Conservation (phyloP, 2,329 filamentous ascomycete species). For the Pezicula radicicola region DNA sequence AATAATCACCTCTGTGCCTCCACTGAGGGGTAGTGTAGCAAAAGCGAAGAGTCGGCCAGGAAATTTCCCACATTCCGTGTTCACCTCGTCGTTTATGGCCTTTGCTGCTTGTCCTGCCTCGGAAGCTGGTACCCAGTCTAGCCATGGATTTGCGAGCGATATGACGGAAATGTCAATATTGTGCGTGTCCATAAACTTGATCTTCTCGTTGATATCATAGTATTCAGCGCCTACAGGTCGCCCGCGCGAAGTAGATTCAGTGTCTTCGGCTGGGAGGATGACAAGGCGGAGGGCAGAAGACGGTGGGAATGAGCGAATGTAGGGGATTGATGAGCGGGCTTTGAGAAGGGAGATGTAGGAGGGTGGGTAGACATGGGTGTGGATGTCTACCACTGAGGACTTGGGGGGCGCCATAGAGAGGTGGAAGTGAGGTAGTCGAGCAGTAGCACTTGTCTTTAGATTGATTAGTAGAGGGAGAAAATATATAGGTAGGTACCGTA, state of each 20-base stretch:
- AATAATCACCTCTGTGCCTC: slow-evolving; percentile 57
- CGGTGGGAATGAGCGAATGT: slow-evolving; percentile 64
- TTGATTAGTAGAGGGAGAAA: no score
- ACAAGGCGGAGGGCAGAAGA: slow-evolving; percentile 60
- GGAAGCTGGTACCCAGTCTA: slow-evolving; percentile 70
- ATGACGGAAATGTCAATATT: slow-evolving; percentile 80
- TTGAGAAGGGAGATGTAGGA: slow-evolving; percentile 60
- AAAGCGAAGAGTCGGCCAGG: slow-evolving; percentile 77
- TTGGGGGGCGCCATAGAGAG: slow-evolving; percentile 28
- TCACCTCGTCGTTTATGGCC: slow-evolving; percentile 75
- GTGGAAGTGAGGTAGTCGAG: background rate
- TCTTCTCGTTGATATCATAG: slow-evolving; percentile 74
- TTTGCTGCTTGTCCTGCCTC: slow-evolving; percentile 62
- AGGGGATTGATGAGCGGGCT: slow-evolving; percentile 60
- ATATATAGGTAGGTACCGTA: no score
- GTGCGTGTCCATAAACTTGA: slow-evolving; percentile 86
- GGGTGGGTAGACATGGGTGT: slow-evolving; percentile 69
- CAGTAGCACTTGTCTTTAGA: background rate
- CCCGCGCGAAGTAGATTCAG: slow-evolving; percentile 60
- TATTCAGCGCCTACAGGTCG: slow-evolving; percentile 83
- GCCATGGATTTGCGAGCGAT: slow-evolving; percentile 89
- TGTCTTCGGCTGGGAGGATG: slow-evolving; percentile 57
- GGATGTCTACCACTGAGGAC: slow-evolving; percentile 57
- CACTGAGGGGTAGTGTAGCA: slow-evolving; percentile 75
- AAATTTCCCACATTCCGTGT: slow-evolving; percentile 63